Evolutionary conservation across 345 rosid species (phyloP).

Genomic region (Moringa oleifera): DNA sequence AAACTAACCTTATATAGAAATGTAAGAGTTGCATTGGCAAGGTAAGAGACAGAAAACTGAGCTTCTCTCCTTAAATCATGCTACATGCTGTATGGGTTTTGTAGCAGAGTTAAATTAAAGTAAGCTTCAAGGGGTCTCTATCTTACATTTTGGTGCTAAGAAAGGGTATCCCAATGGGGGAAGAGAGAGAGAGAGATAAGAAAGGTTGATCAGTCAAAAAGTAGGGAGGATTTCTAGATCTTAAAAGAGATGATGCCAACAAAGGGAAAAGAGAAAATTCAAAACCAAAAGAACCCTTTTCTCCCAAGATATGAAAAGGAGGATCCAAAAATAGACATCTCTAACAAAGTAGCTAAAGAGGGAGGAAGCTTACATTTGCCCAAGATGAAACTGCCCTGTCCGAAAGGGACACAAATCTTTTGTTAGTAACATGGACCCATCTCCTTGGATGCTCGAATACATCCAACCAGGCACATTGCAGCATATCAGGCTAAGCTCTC

Average conservation of each 20-base stretch:
- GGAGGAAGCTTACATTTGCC: slow-evolving; percentile 6
- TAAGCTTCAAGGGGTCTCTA: neutral
- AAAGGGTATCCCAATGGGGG: slow-evolving; percentile 16
- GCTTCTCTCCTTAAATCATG: slow-evolving; percentile 19
- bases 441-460: neutral
- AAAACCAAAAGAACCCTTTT: slow-evolving; percentile 34
- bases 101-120: too few species aligned
- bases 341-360: slow-evolving; percentile 9
- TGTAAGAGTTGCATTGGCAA: slow-evolving; percentile 19
- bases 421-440: neutral
- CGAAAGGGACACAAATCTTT: slow-evolving; percentile 20
- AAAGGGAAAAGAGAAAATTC: slow-evolving; percentile 27
- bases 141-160: slow-evolving; percentile 10
- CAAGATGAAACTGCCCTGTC: slow-evolving; percentile 8
- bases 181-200: neutral
- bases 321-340: slow-evolving; percentile 42
- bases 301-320: slow-evolving; percentile 13
- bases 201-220: slow-evolving; percentile 46
- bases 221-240: slow-evolving; percentile 17
- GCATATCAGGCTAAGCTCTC: neutral
- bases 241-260: slow-evolving; percentile 36
- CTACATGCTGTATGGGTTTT: neutral
- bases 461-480: neutral
- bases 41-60: slow-evolving; percentile 14
- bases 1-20: slow-evolving; percentile 23